A percentile compares a stretch with the other conserved stretches of the same genome.
These are phyloP conservation scores for Physcomitrellopsis africana DNA, from an alignment of 225 moss, liverwort and hornwort genomes.

Conservation along the genomic window DNA sequence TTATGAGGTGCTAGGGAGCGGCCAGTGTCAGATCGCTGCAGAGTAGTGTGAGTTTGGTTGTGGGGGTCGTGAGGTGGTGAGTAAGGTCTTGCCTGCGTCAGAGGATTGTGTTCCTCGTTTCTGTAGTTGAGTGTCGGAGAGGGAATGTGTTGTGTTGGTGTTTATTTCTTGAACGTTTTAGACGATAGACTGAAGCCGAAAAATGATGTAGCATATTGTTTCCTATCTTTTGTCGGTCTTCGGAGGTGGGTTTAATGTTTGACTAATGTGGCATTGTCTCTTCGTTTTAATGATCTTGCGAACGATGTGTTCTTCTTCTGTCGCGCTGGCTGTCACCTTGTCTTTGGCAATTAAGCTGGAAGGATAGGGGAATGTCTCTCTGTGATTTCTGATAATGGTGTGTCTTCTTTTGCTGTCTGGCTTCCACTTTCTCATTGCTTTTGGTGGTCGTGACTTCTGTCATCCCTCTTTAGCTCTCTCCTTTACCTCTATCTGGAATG, in stretches of 20 bases:
- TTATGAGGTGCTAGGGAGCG: neutral
- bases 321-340: neutral
- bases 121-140: neutral
- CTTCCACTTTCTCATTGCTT: neutral
- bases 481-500: neutral
- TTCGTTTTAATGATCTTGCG: neutral
- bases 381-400: neutral
- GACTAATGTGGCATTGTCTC: neutral
- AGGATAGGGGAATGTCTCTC: neutral
- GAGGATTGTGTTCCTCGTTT: neutral
- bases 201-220: conserved; percentile 1
- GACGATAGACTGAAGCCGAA: conserved; percentile 9
- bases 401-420: neutral
- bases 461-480: neutral
- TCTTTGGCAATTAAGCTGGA: conserved; percentile 8
- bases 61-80: neutral
- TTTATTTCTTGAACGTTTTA: neutral
- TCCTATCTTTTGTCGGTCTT: neutral
- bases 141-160: neutral
- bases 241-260: neutral
- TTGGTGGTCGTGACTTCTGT: neutral
- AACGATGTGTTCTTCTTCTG: neutral
- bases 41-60: neutral
- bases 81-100: neutral
- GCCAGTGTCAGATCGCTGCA: neutral